Conservation (phyloP, 345 rosid genomes). For the Rhizophora mangle region DNA sequence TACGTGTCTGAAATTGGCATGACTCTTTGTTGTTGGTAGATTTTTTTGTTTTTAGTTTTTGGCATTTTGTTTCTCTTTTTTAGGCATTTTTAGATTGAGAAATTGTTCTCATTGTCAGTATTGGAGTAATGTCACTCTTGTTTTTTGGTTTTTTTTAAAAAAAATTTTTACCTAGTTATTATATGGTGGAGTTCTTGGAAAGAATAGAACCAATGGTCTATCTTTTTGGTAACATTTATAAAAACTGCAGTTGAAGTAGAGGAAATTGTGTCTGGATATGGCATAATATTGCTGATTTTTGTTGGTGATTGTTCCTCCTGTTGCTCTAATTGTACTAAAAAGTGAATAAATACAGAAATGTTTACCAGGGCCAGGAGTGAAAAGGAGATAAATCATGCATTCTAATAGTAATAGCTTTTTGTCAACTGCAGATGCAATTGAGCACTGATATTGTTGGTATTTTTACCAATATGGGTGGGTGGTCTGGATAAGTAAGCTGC, state of each 20-base stretch:
- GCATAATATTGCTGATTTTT: not conserved
- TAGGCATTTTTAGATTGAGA: too few species aligned
- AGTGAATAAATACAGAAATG: not conserved
- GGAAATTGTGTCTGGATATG: not conserved
- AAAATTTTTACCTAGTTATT: not conserved
- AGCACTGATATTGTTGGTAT: not conserved
- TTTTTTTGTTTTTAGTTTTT: too few species aligned
- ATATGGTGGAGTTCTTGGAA: slow-evolving; percentile 10
- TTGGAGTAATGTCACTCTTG: too few species aligned
- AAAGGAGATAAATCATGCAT: too few species aligned
- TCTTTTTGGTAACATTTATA: not conserved
- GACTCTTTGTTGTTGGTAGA: too few species aligned
- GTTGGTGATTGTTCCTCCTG: not conserved
- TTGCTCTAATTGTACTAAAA: not conserved
- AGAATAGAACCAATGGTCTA: slow-evolving; percentile 12
- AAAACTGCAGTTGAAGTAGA: not conserved
- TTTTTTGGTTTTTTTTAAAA: too few species aligned
- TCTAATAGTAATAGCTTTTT: not conserved
- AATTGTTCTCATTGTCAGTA: too few species aligned
- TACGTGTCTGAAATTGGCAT: too few species aligned
- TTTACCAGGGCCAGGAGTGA: not conserved
- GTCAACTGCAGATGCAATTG: not conserved
- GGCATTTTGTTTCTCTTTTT: too few species aligned
- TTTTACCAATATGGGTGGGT: not conserved
- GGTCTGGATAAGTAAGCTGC: not conserved